A percentile compares a stretch with the other conserved stretches of the same genome.
phyloP scores from a whole-genome alignment of 805 yeast species.

The Priceomyces fermenticarens region DNA sequence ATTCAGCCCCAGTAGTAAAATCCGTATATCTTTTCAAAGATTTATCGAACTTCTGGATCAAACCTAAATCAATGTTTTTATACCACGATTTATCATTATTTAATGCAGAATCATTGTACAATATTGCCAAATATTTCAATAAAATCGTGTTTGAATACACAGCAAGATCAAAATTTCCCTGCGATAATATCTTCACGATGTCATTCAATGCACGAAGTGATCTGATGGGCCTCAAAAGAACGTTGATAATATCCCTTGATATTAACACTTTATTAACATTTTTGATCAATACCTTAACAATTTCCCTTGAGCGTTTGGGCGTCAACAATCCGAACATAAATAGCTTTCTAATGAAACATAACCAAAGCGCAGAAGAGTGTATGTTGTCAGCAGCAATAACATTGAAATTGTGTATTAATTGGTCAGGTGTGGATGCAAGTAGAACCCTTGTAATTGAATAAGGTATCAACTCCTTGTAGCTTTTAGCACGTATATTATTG shows the following conservation, averaged over 20 bases:
- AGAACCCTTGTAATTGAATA: conserved; percentile 23
- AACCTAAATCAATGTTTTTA: conserved; percentile 12
- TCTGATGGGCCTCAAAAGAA: conserved; percentile 28
- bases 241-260: conserved; percentile 29
- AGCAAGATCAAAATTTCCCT: conserved; percentile 9
- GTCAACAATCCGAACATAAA: conserved; percentile 30
- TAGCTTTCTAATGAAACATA: conserved; percentile 30
- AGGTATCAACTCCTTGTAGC: conserved; percentile 17
- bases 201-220: conserved; percentile 20
- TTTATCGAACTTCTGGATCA: conserved; percentile 1
- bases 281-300: conserved; percentile 22
- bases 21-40: background rate
- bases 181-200: conserved; percentile 13
- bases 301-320: conserved; percentile 22
- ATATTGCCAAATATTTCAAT: conserved; percentile 26
- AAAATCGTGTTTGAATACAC: conserved; percentile 18
- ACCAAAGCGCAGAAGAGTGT: conserved; percentile 31
- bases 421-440: conserved; percentile 32
- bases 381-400: conserved; percentile 19
- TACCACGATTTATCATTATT: conserved; percentile 8
- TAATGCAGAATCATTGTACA: conserved; percentile 13
- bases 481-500: background rate
- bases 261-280: conserved; percentile 20
- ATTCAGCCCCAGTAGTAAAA: conserved; percentile 8
- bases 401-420: conserved; percentile 33